A percentile compares a stretch with the other conserved stretches of the same genome.
These are phyloP conservation scores for Tricholomella constricta DNA, from an alignment of 768 basidiomycete species.

Conservation along the genomic window DNA sequence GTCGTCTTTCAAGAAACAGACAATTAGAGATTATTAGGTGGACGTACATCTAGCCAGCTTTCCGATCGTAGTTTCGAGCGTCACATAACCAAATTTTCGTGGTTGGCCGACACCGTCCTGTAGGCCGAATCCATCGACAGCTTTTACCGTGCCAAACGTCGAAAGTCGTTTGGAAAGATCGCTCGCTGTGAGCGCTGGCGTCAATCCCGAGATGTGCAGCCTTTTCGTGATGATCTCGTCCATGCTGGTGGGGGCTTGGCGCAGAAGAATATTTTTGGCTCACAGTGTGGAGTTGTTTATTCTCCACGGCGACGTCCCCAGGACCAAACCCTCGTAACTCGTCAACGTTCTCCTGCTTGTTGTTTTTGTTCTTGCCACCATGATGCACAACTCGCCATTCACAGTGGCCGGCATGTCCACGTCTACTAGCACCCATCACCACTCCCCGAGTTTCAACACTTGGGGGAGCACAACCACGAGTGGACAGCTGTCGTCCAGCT, in stretches of 20 bases:
- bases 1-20: too few species aligned
- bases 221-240: slow-evolving; percentile 49
- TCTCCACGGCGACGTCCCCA: too few species aligned
- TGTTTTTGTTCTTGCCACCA: slow-evolving; percentile 8
- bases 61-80: slow-evolving; percentile 61
- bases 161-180: slow-evolving; percentile 63
- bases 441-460: slow-evolving; percentile 47
- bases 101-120: slow-evolving; percentile 66
- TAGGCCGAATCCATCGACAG: slow-evolving; percentile 69
- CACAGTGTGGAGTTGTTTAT: too few species aligned
- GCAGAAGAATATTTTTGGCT: too few species aligned
- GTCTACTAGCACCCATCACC: slow-evolving; percentile 47
- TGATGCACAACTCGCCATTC: slow-evolving; percentile 49
- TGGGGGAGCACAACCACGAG: slow-evolving; percentile 53
- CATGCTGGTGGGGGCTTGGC: background rate
- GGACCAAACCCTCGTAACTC: background rate
- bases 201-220: slow-evolving; percentile 76
- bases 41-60: slow-evolving; percentile 67
- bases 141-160: slow-evolving; percentile 67
- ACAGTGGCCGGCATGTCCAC: slow-evolving; percentile 64
- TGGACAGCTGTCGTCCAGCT: slow-evolving; percentile 45
- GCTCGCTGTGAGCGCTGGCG: slow-evolving; percentile 56
- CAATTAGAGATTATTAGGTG: too few species aligned
- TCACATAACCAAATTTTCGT: slow-evolving; percentile 73
- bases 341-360: background rate